Evolutionary conservation across 805 yeast genomes (phyloP).

Genomic region (Saturnispora dispora): DNA sequence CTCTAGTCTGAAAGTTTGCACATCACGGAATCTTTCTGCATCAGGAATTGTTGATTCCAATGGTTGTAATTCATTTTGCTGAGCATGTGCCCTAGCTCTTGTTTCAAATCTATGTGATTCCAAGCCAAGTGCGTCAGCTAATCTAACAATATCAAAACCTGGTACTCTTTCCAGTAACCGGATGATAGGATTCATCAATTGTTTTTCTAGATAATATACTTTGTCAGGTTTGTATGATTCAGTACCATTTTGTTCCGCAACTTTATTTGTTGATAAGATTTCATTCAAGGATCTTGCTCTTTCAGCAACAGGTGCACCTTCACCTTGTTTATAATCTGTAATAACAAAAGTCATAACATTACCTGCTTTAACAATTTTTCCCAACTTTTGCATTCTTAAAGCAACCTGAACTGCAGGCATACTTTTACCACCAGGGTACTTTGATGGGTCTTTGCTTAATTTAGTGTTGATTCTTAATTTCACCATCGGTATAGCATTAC

Average conservation of each 20-base stretch:
- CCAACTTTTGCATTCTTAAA: conserved; percentile 64
- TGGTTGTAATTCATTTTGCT: conserved; percentile 45
- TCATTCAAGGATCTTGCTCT: conserved; percentile 81
- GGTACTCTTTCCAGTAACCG: conserved; percentile 78
- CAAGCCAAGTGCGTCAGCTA: conserved; percentile 71
- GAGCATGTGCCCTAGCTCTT: conserved; percentile 33
- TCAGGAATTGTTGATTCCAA: conserved; percentile 77
- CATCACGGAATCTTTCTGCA: conserved; percentile 66
- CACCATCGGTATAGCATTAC: conserved; percentile 53
- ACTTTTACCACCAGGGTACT: conserved; percentile 74
- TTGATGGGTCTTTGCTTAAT: conserved; percentile 79
- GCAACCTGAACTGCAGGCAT: conserved; percentile 90
- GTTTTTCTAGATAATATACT: conserved; percentile 74
- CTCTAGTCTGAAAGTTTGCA: conserved; percentile 43
- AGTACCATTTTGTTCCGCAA: conserved; percentile 19
- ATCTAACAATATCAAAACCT: conserved; percentile 72
- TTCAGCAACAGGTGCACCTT: conserved; percentile 48
- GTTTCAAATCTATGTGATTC: conserved; percentile 56
- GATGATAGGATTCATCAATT: conserved; percentile 83
- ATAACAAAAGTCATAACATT: conserved; percentile 84
- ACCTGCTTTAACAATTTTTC: conserved; percentile 82
- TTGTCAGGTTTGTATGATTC: conserved; percentile 57
- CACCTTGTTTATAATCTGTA: conserved; percentile 36
- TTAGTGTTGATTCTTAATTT: conserved; percentile 77
- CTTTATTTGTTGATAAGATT: conserved; percentile 38